Conservation (phyloP, 768 basidiomycete species). For the Crassisporium funariophilum region DNA sequence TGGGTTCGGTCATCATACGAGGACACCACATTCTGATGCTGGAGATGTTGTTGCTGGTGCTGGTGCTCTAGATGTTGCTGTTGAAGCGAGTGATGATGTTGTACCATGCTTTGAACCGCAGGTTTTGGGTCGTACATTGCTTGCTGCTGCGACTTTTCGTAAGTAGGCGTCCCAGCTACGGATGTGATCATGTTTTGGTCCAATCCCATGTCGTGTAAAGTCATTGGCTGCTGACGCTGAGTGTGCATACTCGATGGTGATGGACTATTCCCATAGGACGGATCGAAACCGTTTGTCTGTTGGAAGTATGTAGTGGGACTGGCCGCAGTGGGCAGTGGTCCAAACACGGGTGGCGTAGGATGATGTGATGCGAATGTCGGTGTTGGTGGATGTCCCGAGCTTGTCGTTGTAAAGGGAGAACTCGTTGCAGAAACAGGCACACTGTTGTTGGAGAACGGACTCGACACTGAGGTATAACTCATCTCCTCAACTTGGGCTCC, state of each 20-base stretch:
- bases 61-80: slow-evolving; percentile 20
- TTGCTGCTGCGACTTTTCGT: slow-evolving; percentile 25
- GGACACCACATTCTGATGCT: slow-evolving; percentile 6
- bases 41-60: slow-evolving; percentile 11
- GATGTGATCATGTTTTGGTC: slow-evolving; percentile 18
- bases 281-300: slow-evolving; percentile 13
- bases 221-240: slow-evolving; percentile 16
- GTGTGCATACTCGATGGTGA: slow-evolving; percentile 3
- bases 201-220: slow-evolving; percentile 14
- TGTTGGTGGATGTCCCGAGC: slow-evolving; percentile 27
- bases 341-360: slow-evolving; percentile 29
- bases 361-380: slow-evolving; percentile 28
- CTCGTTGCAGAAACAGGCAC: slow-evolving; percentile 25
- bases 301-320: slow-evolving; percentile 23
- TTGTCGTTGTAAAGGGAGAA: slow-evolving; percentile 31
- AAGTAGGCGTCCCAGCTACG: slow-evolving; percentile 21
- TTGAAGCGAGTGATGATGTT: slow-evolving; percentile 19
- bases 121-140: slow-evolving; percentile 33
- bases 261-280: slow-evolving; percentile 13
- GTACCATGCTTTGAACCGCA: slow-evolving; percentile 20
- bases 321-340: slow-evolving; percentile 13
- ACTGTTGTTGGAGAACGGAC: slow-evolving; percentile 28
- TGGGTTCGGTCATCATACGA: slow-evolving; percentile 13
- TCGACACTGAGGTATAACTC: slow-evolving; percentile 17
- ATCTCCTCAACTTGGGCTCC: slow-evolving; percentile 4